Evolutionary conservation across 23 red algal genomes (phyloP), one percentile per base, ranked within the genome.

Genomic region (Cyanidium caldarium): DNA sequence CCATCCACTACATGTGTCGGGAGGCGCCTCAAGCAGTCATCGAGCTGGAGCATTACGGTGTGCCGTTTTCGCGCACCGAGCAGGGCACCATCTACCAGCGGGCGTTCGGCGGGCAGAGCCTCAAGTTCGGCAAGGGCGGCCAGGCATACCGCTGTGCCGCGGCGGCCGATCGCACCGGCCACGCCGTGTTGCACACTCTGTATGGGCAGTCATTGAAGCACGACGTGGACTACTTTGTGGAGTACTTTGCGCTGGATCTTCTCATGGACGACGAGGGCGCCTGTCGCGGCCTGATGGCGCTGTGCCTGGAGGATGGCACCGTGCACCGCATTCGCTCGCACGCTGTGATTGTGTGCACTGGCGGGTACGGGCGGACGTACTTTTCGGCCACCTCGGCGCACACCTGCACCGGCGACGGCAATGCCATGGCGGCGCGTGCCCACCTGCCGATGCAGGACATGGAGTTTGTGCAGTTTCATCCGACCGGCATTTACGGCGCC

Each of bases 401-500:
- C 58, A 95, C 78, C 14, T 95, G 89, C 46, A 95, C 89, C 0
- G 89, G 89, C 68, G 89, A 95, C 77, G 89, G 89, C 14, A 87
- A 84, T 33, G 89, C 82, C 25, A 95, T 95, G 89, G 82, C 81
- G 1, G 82, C 78, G 46, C 77, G 89, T 46, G 89, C 89, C 15
- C 77, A 72, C 12, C 57, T 95, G 34, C 89, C 89, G 26, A 57
- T 95, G 69, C 76, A 95, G 65, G 89, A 95, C 40, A 68, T 79
- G 44, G 89, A 95, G 68, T 95, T 95, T 87, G 89, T 95, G 44
- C 89, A 95, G 56, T 95, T 95, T 72, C 89, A 95, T 56, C 89
- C 89, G 20, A 95, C 89, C 15, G 89, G 89, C 1, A 87, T 95
- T 41, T 95, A 95, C 65, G 89, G 89, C 42, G 89, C 89, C 10